phyloP scores from a whole-genome alignment of 2,329 filamentous ascomycete genomes.

The Chrysoporthe deuterocubensis region DNA sequence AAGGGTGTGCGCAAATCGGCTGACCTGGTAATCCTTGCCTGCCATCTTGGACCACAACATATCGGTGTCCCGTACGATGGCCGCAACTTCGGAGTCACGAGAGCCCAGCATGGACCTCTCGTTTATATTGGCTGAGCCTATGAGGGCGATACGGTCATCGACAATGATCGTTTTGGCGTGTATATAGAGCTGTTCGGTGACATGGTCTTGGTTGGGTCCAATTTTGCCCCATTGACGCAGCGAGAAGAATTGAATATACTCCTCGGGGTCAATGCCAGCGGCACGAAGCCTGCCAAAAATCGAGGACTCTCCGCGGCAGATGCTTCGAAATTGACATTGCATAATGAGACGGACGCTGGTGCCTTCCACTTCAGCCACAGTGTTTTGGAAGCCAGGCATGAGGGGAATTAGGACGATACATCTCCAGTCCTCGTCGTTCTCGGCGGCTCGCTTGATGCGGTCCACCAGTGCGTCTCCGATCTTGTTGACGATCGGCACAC shows the following conservation, averaged over 20 bases:
- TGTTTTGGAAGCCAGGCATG: slow-evolving; percentile 98
- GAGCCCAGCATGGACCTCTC: slow-evolving; percentile 93
- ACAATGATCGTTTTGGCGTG: slow-evolving; percentile 97
- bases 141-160: slow-evolving; percentile 89
- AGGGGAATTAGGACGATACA: slow-evolving; percentile 89
- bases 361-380: slow-evolving; percentile 90
- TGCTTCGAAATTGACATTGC: slow-evolving; percentile 95
- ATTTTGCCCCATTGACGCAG: slow-evolving; percentile 92
- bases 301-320: slow-evolving; percentile 88
- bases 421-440: slow-evolving; percentile 87
- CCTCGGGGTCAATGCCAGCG: slow-evolving; percentile 84
- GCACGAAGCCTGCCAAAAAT: slow-evolving; percentile 86
- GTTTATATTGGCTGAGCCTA: slow-evolving; percentile 98
- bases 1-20: slow-evolving; percentile 88
- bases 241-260: slow-evolving; percentile 95
- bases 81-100: slow-evolving; percentile 89
- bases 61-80: slow-evolving; percentile 88
- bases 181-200: slow-evolving; percentile 97
- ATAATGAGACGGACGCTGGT: slow-evolving; percentile 94
- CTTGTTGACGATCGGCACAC: slow-evolving; percentile 85
- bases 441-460: slow-evolving; percentile 81
- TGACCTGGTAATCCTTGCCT: slow-evolving; percentile 85
- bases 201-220: slow-evolving; percentile 77
- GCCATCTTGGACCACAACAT: slow-evolving; percentile 93
- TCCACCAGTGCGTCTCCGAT: slow-evolving; percentile 95